Conservation (phyloP, 495 filamentous ascomycete genomes). For the Tuber calosporum region DNA sequence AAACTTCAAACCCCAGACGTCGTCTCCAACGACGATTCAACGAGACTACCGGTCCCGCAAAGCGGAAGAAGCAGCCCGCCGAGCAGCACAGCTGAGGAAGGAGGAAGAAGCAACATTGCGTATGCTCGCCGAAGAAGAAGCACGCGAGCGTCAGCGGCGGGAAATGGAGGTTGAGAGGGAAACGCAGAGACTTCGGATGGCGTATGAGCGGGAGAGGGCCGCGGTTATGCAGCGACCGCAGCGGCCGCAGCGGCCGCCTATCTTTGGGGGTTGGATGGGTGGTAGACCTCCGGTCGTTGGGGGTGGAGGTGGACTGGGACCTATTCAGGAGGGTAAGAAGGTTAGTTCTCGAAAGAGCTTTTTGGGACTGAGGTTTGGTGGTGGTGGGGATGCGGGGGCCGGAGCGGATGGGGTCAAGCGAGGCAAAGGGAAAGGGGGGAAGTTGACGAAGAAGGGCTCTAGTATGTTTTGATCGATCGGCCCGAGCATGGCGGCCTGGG, state of each 20-base stretch:
- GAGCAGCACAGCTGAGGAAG: conserved; percentile 56
- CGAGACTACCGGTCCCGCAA: conserved; percentile 52
- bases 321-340: conserved; percentile 24
- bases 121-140: conserved; percentile 67
- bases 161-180: conserved; percentile 74
- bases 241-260: conserved; percentile 7
- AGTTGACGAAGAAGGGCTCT: conserved; percentile 35
- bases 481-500: not conserved
- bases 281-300: conserved; percentile 13
- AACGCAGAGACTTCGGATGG: conserved; percentile 67
- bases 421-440: conserved; percentile 18
- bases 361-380: conserved; percentile 36
- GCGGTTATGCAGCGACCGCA: conserved; percentile 19
- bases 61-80: conserved; percentile 52
- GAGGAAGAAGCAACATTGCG: conserved; percentile 52
- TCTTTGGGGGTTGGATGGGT: conserved; percentile 6
- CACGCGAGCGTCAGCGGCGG: conserved; percentile 56
- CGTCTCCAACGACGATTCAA: conserved; percentile 34
- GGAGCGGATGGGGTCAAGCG: conserved; percentile 4
- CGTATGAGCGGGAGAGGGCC: conserved; percentile 48
- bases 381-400: conserved; percentile 13
- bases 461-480: conserved; percentile 30
- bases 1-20: conserved; percentile 22
- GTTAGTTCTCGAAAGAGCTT: conserved; percentile 35
- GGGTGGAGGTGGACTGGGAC: not conserved